phyloP scores from a whole-genome alignment of 352 stramenopile genomes.

The Phytopythium delawarense region DNA sequence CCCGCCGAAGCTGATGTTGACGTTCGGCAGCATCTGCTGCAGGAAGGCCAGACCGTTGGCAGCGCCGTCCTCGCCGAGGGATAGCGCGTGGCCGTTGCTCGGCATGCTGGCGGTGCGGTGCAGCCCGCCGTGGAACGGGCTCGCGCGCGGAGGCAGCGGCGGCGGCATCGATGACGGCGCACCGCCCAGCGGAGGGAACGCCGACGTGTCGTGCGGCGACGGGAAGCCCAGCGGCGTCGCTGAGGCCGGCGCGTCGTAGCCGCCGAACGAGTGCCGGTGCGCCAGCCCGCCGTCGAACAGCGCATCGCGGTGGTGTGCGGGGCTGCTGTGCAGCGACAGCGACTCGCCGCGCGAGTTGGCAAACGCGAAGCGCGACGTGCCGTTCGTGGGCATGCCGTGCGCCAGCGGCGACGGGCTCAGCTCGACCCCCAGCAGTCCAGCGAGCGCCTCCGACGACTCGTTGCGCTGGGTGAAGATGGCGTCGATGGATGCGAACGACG shows the following conservation, averaged over 20 bases:
- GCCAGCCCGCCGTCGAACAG: background rate
- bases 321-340: background rate
- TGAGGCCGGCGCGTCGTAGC: conserved; percentile 10
- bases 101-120: conserved; percentile 10
- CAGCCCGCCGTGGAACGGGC: conserved; percentile 27
- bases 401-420: conserved; percentile 40
- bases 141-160: conserved; percentile 18
- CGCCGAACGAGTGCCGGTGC: conserved; percentile 20
- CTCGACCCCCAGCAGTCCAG: conserved; percentile 56
- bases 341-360: conserved; percentile 40
- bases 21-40: conserved; percentile 86
- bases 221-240: conserved; percentile 17
- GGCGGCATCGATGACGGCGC: conserved; percentile 23
- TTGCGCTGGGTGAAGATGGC: conserved; percentile 77
- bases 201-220: conserved; percentile 24
- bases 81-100: conserved; percentile 2
- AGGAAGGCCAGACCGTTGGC: conserved; percentile 64
- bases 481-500: conserved; percentile 81
- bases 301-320: background rate
- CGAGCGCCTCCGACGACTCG: conserved; percentile 69
- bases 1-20: conserved; percentile 85
- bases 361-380: conserved; percentile 74
- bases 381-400: conserved; percentile 35
- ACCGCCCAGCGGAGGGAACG: conserved; percentile 35
- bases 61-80: conserved; percentile 20